These are phyloP conservation scores for Rhizopogon vesiculosus DNA, from an alignment of 768 basidiomycete genomes.

Conservation along the genomic window DNA sequence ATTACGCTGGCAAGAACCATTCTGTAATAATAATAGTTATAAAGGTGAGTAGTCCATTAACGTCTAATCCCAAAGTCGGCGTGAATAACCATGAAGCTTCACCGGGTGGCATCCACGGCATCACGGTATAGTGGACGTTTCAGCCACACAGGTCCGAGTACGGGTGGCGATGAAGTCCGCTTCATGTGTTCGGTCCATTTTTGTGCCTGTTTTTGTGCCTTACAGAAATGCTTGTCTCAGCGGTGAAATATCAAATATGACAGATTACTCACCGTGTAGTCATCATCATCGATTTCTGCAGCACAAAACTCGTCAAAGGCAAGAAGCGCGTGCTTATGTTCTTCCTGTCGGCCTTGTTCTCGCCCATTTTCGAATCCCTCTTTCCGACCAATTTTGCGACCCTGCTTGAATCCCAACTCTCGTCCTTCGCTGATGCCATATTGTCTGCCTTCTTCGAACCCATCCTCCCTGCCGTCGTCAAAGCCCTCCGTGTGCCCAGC, in stretches of 20 bases:
- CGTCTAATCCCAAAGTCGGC: no score
- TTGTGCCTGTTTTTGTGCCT: constrained; percentile 20
- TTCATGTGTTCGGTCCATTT: constrained; percentile 26
- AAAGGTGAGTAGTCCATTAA: not conserved
- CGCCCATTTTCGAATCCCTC: constrained; percentile 31
- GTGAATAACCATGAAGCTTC: not conserved
- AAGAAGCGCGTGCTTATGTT: constrained; percentile 47
- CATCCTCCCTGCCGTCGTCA: constrained; percentile 39
- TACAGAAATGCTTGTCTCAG: constrained; percentile 7
- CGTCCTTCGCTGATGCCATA: constrained; percentile 33
- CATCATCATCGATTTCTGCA: constrained; percentile 33
- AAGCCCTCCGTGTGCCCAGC: constrained; percentile 44
- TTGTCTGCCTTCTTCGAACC: constrained; percentile 36
- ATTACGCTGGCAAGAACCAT: not conserved
- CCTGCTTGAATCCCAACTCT: constrained; percentile 30
- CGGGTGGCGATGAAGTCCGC: constrained; percentile 4
- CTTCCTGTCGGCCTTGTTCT: constrained; percentile 39
- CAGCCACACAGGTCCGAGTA: constrained; percentile 14
- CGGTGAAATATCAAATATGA: not conserved
- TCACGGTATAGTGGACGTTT: constrained; percentile 13
- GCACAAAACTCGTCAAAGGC: constrained; percentile 56
- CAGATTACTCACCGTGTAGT: constrained; percentile 19
- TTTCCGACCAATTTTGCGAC: constrained; percentile 24
- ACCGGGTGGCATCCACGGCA: not conserved
- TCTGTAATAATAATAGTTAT: not conserved